A percentile compares a stretch with the other conserved stretches of the same genome.
Evolutionary conservation across 306 rosid species (phyloP).

Genomic region (Amphicarpaea edgeworthii): DNA sequence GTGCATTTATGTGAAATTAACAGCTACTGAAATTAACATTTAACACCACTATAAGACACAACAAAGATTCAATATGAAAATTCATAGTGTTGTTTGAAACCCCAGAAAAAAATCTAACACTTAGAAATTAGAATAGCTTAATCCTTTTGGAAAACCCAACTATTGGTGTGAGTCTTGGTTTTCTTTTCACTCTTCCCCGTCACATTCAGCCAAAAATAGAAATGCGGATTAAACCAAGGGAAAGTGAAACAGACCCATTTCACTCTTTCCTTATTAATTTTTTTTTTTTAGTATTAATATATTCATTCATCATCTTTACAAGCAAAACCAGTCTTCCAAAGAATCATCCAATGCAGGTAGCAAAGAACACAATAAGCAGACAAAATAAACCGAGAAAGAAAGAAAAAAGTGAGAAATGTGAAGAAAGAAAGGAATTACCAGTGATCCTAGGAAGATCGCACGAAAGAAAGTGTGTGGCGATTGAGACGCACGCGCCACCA

Average conservation of each 20-base stretch:
- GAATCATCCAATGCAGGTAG: slow-evolving; percentile 23
- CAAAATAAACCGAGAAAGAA: too few species aligned
- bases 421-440: slow-evolving; percentile 30
- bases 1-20: too few species aligned
- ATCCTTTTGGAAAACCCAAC: background rate
- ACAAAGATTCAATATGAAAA: background rate
- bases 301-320: too few species aligned
- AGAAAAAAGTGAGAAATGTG: background rate
- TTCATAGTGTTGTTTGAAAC: background rate
- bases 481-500: slow-evolving; percentile 35
- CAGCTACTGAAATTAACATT: background rate
- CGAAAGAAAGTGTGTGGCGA: background rate
- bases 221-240: too few species aligned
- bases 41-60: background rate
- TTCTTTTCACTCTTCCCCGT: background rate
- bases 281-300: too few species aligned
- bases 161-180: background rate
- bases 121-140: too few species aligned
- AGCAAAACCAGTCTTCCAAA: too few species aligned
- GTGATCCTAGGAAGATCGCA: slow-evolving; percentile 6
- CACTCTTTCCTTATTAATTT: too few species aligned
- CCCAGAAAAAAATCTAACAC: too few species aligned
- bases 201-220: background rate
- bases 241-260: too few species aligned
- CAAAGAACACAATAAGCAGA: background rate